Percentiles rank a stretch among this genome's conserved stretches.
Conservation (phyloP, 768 basidiomycete genomes). For the Phanerochaete carnosa region DNA sequence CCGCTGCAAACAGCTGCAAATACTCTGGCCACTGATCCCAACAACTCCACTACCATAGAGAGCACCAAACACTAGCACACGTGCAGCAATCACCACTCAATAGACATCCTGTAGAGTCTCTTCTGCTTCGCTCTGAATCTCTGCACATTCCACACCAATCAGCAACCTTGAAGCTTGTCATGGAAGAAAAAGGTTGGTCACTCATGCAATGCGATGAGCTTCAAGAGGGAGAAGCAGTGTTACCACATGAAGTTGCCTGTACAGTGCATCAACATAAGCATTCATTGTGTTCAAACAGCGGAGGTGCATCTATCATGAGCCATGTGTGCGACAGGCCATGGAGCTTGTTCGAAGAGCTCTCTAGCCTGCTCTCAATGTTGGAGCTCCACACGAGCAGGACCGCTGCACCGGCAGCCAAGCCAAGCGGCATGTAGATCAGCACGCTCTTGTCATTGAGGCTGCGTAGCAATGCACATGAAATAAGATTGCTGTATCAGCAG, state of each 20-base stretch:
- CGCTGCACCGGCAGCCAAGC: slow-evolving; percentile 39
- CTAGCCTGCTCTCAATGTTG: slow-evolving; percentile 60
- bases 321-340: slow-evolving; percentile 48
- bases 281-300: no score
- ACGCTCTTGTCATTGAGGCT: slow-evolving; percentile 8
- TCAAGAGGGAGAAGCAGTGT: slow-evolving; percentile 69
- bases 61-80: no score
- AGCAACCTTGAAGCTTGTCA: not conserved
- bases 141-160: slow-evolving; percentile 30
- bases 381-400: slow-evolving; percentile 59
- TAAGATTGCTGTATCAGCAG: no score
- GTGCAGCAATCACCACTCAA: no score
- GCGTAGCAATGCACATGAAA: no score
- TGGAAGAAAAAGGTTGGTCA: slow-evolving; percentile 17
- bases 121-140: slow-evolving; percentile 70
- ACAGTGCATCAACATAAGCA: not conserved
- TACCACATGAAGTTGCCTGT: slow-evolving; percentile 55
- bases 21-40: no score
- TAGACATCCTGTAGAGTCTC: slow-evolving; percentile 34
- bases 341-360: slow-evolving; percentile 47
- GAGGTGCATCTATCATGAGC: slow-evolving; percentile 60
- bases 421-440: slow-evolving; percentile 34
- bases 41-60: no score
- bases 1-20: no score
- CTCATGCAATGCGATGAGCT: slow-evolving; percentile 62